Conservation (phyloP, 805 yeast species). For the Blastobotrys robertii region DNA sequence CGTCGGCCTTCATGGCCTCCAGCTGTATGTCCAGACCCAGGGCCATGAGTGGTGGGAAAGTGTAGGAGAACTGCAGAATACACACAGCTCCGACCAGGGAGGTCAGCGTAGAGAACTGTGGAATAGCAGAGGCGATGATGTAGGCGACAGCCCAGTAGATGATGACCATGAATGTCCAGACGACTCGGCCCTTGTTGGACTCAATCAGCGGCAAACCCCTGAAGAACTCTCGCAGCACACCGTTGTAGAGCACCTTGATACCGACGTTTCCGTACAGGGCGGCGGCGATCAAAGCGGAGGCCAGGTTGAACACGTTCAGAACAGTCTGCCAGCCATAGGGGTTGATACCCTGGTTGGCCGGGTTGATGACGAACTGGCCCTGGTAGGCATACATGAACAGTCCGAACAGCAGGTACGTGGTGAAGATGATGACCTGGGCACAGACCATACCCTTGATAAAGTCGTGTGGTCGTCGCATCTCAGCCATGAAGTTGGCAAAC, state of each 20-base stretch:
- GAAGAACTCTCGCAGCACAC: conserved; percentile 28
- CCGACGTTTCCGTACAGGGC: conserved; percentile 40
- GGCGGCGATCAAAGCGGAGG: conserved; percentile 36
- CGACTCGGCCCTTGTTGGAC: conserved; percentile 27
- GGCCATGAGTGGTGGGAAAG: conserved; percentile 30
- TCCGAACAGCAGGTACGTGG: conserved; percentile 34
- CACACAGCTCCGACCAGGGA: conserved; percentile 36
- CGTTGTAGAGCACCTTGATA: conserved; percentile 36
- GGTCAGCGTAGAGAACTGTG: conserved; percentile 32
- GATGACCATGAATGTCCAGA: conserved; percentile 31
- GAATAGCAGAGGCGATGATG: conserved; percentile 37
- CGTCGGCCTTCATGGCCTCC: conserved; percentile 25
- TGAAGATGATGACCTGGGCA: conserved; percentile 34
- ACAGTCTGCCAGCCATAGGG: conserved; percentile 30
- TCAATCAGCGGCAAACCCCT: conserved; percentile 26
- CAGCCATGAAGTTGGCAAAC: conserved; percentile 40
- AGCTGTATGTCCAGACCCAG: conserved; percentile 20
- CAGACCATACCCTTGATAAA: conserved; percentile 39
- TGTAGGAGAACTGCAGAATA: conserved; percentile 38
- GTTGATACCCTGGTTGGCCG: conserved; percentile 37
- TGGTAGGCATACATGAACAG: conserved; percentile 35
- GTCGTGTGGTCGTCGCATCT: conserved; percentile 39
- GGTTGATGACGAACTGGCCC: conserved; percentile 37
- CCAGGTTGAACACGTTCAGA: conserved; percentile 29
- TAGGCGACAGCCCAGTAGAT: conserved; percentile 38